These are phyloP conservation scores for Musa itinerans DNA, from an alignment of 176 grass and related monocot genomes.

Conservation along the genomic window DNA sequence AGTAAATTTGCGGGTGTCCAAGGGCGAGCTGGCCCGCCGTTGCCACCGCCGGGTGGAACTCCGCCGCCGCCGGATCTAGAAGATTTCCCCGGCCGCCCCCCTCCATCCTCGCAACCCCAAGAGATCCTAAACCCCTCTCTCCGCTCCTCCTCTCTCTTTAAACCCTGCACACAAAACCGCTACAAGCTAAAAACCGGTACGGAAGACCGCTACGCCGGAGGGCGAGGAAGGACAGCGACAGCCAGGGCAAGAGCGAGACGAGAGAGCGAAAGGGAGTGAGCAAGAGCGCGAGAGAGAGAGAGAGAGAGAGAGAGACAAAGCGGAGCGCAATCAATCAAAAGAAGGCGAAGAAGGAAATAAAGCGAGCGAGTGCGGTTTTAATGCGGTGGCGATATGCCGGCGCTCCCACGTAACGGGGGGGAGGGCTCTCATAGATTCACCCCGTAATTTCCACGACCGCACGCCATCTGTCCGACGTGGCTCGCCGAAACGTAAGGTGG, in stretches of 20 bases:
- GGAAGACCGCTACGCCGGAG: slow-evolving; percentile 2
- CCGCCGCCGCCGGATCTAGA: slow-evolving; percentile 13
- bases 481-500: too few species aligned
- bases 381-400: slow-evolving; percentile 13
- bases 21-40: background rate
- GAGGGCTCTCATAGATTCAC: background rate
- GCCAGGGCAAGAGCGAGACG: too few species aligned
- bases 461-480: background rate
- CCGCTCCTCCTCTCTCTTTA: background rate
- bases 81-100: slow-evolving; percentile 1
- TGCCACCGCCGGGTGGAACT: background rate
- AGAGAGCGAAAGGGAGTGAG: background rate
- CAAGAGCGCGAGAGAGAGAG: too few species aligned
- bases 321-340: background rate
- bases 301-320: too few species aligned
- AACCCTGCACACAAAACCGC: background rate
- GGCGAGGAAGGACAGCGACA: background rate
- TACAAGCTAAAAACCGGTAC: slow-evolving; percentile 2
- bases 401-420: slow-evolving; percentile 3
- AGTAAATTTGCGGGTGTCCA: slow-evolving; percentile 6
- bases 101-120: background rate
- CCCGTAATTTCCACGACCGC: background rate
- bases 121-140: slow-evolving; percentile 3
- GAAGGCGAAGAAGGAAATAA: background rate
- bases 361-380: background rate